Conservation (phyloP, 2,329 filamentous ascomycete genomes). For the Dactylonectria macrodidyma region DNA sequence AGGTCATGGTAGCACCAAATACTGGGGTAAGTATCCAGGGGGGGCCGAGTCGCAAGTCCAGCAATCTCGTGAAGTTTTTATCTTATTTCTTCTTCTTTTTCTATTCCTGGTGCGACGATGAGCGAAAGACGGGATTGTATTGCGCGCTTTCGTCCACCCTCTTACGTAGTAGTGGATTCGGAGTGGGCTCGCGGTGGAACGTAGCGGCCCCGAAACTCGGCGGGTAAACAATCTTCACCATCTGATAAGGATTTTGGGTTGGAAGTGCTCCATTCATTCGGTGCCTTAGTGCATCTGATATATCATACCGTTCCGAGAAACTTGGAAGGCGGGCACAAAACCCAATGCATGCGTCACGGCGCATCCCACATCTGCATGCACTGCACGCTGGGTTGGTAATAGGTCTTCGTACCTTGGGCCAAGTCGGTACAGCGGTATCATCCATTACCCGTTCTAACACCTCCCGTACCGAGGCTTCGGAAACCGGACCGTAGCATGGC, state of each 20-base stretch:
- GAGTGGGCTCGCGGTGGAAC: not conserved
- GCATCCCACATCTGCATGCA: not conserved
- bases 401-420: not conserved
- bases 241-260: constrained; percentile 15
- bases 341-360: not conserved
- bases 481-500: not conserved
- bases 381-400: not conserved
- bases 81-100: not conserved
- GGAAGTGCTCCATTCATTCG: not conserved
- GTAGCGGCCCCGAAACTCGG: constrained; percentile 14
- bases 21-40: constrained; percentile 4
- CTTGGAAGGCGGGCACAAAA: no score
- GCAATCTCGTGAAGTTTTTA: not conserved
- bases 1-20: not conserved
- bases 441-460: not conserved
- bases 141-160: not conserved
- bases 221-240: constrained; percentile 15
- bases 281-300: no score
- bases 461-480: constrained; percentile 26
- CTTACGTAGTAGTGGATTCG: not conserved
- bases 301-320: no score
- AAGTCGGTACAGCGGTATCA: not conserved
- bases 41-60: constrained; percentile 2
- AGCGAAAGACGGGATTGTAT: not conserved
- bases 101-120: not conserved